Base-by-base conservation (phyloP, 2,329 filamentous ascomycete species). In the Immersiporthe knoxdaviesiana region DNA sequence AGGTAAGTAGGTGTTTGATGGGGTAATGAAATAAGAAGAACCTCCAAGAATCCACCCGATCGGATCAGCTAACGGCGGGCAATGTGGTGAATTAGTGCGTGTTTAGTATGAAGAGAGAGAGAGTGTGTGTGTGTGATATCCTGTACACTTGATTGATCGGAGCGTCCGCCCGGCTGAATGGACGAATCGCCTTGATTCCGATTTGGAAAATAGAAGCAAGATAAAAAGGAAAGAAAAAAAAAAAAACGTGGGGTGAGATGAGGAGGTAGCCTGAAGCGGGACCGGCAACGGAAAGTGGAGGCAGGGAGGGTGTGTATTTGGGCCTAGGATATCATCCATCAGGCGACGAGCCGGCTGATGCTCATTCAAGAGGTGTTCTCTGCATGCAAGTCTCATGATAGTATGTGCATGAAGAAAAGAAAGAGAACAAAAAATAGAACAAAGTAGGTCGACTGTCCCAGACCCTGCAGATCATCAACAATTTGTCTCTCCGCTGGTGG, bases 131-230 rank as follows among this genome's bases (percentile, higher is more conserved):
- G 41, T 21, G 4, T 47, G 44, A 47, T 47, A 58, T 58, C 30
- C 30, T 59, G 56, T 21, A 21, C 35, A 61, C n/a, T 63, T 30
- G 37, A 39, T 24, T 63, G 24, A 63, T 50, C 61, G 61, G 61
- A 27, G 59, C 37, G 37, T 37, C 37, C 59, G 59, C 59, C 61
- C 41, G 41, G 24, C 14, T 37, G 58, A n/a, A 24, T 39, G 32
- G 61, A 54, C 62, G 50, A 65, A 65, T 65, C 63, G 52, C 50
- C 32, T 56, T n/a, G 50, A 65, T 58, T 65, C 63, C 63, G 50
- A 65, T 56, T 65, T 8, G 47, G 47, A 39, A n/a, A n/a, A n/a
- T n/a, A n/a, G n/a, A n/a, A n/a, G n/a, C 18, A 24, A 30, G 21
- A 37, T 8, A 30, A n/a, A 7, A 18, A 59, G 16, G 7, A 32